Base-by-base conservation (phyloP, 2,329 filamentous ascomycete genomes). In the Neobulgaria alba region DNA sequence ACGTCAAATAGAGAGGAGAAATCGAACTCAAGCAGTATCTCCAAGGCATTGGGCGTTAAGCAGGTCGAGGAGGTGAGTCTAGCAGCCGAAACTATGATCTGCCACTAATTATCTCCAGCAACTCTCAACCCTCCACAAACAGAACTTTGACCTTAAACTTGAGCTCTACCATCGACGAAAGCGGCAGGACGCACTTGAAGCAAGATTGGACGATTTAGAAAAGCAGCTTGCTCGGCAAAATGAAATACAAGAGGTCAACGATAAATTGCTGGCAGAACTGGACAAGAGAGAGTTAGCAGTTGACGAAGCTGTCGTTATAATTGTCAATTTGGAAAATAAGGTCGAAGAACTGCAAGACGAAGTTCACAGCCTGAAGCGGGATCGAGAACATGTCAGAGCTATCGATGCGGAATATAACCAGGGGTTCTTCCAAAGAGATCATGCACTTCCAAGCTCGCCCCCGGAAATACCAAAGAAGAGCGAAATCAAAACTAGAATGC, bases 131-230 rank as follows among this genome's bases (percentile, higher is more conserved):
- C 62, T 86, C 16, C 77, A 81, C 58, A 87, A 87, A 57, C 76
- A 85, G 61, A 87, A 86, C 54, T 87, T 86, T 51, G 81, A 85
- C 50, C 67, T 87, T 31, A 86, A 87, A 59, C 66, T 86, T 21
- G 81, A 86, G 56, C 61, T 87, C 1, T 84, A 73, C 51, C 80
- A 86, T 55, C 71, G 79, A 5, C 70, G 82, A 19, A 75, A 86
- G 60, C 70, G 73, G 39, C 78, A 82, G 53, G 68, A 67, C 7
- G 64, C 64, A 16, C 54, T 85, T 23, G 79, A 85, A 54, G 67
- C 71, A 23, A 67, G 69, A 30, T 51, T 84, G 14, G 72, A 77
- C 46, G 58, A 61, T 5, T 69, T 77, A 39, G 70, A 72, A 46
- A 61, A 60, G 36, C 49, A 52, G 31, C 39, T 67, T 29, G 53